Evolutionary conservation across 108 stramenopile species (phyloP), one percentile per base, ranked within the genome.

Genomic region (Aurantiochytrium sp.): DNA sequence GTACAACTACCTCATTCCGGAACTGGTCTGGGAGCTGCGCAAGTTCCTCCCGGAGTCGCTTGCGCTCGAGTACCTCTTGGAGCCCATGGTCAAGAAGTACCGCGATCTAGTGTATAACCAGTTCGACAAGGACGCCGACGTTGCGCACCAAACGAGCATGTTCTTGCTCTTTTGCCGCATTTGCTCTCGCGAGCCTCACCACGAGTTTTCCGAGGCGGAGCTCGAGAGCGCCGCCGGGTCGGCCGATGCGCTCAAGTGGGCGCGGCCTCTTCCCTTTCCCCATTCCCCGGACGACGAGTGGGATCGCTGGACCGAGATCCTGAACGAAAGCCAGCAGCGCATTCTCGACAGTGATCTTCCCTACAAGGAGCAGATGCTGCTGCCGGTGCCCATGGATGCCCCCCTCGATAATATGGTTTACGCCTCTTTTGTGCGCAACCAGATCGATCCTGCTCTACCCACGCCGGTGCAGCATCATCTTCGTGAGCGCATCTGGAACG

Each of bases 21-120:
- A 83, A 45, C 76, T 83, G 19, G 76, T 83, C 25, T 83, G 76
- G 76, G 76, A 83, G 76, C 76, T 83, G 45, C 76, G 76, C 51
- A 83, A 83, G 51, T 83, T 53, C 4, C 51, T 83, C 12, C 76
- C 76, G 14, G 76, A 83, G 51, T 83, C 76, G 16, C 76, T 83
- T 0, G 76, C 76, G n/a, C 12, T 83, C 28, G 49, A 83, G 76
- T 83, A 83, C 76, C 45, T 83, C 14, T 45, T 83, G 8, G 76
- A 83, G 51, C 49, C 45, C 45, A 47, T 83, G 49, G 51, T 83
- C 19, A 83, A 83, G n/a, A 83, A 83, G 76, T 83, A 53, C 51
- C 45, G 51, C 49, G 76, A 47, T 12, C 19, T 83, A 0, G 76
- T 83, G 19, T 83, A 83, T 4, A 83, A 53, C 76, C 45, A 53